Evolutionary conservation across 345 rosid species (phyloP).

Genomic region (Mangifera indica): DNA sequence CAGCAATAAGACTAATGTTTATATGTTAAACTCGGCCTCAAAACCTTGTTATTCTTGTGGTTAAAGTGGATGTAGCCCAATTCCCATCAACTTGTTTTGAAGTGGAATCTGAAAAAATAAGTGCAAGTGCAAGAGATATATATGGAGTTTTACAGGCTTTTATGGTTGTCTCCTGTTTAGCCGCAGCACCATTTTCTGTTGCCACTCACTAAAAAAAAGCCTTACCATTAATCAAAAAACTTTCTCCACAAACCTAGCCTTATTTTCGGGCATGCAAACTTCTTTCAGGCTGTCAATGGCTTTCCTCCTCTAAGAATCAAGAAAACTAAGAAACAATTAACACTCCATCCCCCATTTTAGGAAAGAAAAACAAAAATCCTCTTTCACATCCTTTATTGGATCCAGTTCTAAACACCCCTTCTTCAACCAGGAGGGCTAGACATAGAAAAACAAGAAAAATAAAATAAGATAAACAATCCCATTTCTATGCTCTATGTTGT

Average conservation of each 20-base stretch:
- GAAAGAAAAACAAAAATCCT: neutral
- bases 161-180: neutral
- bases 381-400: conserved; percentile 7
- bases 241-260: conserved; percentile 21
- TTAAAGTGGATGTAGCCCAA: neutral
- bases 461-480: neutral
- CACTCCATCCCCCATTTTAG: conserved; percentile 8
- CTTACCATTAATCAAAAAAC: neutral
- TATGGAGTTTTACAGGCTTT: conserved; percentile 19
- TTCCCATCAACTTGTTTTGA: no score
- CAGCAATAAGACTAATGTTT: no score
- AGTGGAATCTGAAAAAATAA: neutral
- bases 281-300: conserved; percentile 21
- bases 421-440: conserved; percentile 56
- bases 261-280: neutral
- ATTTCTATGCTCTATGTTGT: conserved; percentile 25
- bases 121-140: neutral
- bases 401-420: conserved; percentile 20
- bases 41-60: no score
- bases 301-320: conserved; percentile 22
- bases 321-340: neutral
- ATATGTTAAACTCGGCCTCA: no score
- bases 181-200: neutral
- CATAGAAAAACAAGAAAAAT: conserved; percentile 31
- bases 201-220: conserved; percentile 14